Conservation (phyloP, 768 basidiomycete species). For the Tylopilus plumbeoviolaceoides region DNA sequence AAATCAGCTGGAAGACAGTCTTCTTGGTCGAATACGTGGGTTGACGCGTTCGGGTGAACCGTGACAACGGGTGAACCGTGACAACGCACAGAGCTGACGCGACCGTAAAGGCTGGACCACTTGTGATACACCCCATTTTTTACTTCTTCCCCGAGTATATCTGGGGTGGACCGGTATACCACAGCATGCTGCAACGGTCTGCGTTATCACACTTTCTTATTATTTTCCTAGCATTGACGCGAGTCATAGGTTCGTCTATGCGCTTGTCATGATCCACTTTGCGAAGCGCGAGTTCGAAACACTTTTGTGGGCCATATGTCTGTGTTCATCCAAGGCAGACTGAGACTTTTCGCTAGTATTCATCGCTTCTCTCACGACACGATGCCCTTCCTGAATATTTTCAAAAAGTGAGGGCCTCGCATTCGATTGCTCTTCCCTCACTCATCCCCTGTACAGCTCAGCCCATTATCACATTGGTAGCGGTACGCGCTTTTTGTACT, state of each 20-base stretch:
- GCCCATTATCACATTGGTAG: constrained; percentile 84
- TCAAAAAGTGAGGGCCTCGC: constrained; percentile 72
- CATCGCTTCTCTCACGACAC: constrained; percentile 96
- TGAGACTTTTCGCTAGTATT: constrained; percentile 45
- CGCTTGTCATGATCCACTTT: constrained; percentile 82
- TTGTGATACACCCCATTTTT: constrained; percentile 83
- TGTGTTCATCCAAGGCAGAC: neutral
- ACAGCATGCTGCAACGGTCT: constrained; percentile 76
- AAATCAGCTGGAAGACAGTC: constrained; percentile 84
- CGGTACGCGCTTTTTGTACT: constrained; percentile 34
- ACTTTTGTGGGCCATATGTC: constrained; percentile 57
- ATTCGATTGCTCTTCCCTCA: neutral
- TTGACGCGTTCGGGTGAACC: constrained; percentile 3
- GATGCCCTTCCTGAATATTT: constrained; percentile 82
- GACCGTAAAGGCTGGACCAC: constrained; percentile 65
- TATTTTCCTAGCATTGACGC: neutral
- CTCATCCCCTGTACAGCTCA: constrained; percentile 49
- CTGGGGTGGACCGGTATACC: constrained; percentile 67
- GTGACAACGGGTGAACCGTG: neutral
- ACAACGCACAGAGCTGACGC: constrained; percentile 1
- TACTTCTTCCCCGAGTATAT: constrained; percentile 67
- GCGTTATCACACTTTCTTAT: constrained; percentile 5
- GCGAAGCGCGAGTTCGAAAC: constrained; percentile 92
- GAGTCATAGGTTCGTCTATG: constrained; percentile 56
- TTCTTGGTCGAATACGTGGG: constrained; percentile 95